Percentiles rank a stretch among this genome's conserved stretches.
Conservation (phyloP, 495 filamentous ascomycete genomes). For the Xylaria grammica region DNA sequence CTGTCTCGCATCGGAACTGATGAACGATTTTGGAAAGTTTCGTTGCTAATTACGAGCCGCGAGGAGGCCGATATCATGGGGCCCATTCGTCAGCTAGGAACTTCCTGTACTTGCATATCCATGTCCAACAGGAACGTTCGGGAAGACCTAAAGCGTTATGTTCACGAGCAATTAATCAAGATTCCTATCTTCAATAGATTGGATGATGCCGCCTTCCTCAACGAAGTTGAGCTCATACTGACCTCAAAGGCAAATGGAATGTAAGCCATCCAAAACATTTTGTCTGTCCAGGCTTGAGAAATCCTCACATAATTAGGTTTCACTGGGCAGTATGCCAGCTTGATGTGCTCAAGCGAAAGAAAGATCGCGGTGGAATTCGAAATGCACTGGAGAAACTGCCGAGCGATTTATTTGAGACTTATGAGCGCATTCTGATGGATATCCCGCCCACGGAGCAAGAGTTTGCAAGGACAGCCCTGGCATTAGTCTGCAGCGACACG, state of each 20-base stretch:
- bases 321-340: conserved; percentile 54
- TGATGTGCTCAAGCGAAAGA: conserved; percentile 40
- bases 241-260: conserved; percentile 45
- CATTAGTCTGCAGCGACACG: conserved; percentile 35
- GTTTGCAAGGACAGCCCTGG: conserved; percentile 34
- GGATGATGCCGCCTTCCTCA: conserved; percentile 24
- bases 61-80: conserved; percentile 45
- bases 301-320: conserved; percentile 38
- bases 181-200: conserved; percentile 32
- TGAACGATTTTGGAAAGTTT: conserved; percentile 40
- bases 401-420: conserved; percentile 46
- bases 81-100: conserved; percentile 25
- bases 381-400: conserved; percentile 42
- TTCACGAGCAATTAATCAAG: conserved; percentile 28
- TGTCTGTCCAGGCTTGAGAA: not conserved
- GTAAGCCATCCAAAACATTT: conserved; percentile 30
- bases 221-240: conserved; percentile 35
- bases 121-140: conserved; percentile 43
- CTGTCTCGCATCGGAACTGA: conserved; percentile 35
- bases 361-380: conserved; percentile 24
- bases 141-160: conserved; percentile 41
- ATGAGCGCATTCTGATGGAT: conserved; percentile 40
- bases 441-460: conserved; percentile 34
- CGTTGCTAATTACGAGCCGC: conserved; percentile 48
- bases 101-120: conserved; percentile 29